Percentiles rank a stretch among this genome's conserved stretches.
Conservation (phyloP, 257 asterid species). For the Perilla frutescens region DNA sequence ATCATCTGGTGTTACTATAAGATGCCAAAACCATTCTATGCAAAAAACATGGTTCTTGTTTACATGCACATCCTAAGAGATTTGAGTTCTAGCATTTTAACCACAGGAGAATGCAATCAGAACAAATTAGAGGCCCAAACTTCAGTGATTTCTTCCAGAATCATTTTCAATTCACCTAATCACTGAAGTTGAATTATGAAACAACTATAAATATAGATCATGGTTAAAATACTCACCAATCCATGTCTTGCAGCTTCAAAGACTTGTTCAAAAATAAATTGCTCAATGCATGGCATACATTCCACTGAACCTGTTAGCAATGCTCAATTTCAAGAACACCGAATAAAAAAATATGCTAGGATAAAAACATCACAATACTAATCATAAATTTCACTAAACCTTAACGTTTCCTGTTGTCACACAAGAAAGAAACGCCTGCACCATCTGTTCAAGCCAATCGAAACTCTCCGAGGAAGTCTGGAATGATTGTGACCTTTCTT, state of each 20-base stretch:
- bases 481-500: constrained; percentile 43
- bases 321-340: constrained; percentile 20
- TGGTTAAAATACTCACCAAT: constrained; percentile 61
- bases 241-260: constrained; percentile 71
- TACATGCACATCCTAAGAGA: neutral
- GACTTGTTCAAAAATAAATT: constrained; percentile 77
- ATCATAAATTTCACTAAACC: constrained; percentile 50
- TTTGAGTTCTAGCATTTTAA: too few relatives aligned
- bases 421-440: constrained; percentile 93
- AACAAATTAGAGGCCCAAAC: too few relatives aligned
- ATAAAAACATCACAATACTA: constrained; percentile 20
- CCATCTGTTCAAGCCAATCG: constrained; percentile 80
- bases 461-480: constrained; percentile 46
- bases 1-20: neutral
- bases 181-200: constrained; percentile 12
- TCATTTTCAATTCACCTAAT: neutral
- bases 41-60: neutral
- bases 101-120: too few relatives aligned
- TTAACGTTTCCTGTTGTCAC: constrained; percentile 93
- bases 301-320: constrained; percentile 91
- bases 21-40: neutral
- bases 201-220: neutral
- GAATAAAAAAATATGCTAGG: constrained; percentile 28
- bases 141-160: too few relatives aligned
- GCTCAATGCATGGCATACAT: constrained; percentile 94